Evolutionary conservation across 2,329 filamentous ascomycete species (phyloP), one percentile per base, ranked within the genome.

Genomic region (Bipolaris gigantea): DNA sequence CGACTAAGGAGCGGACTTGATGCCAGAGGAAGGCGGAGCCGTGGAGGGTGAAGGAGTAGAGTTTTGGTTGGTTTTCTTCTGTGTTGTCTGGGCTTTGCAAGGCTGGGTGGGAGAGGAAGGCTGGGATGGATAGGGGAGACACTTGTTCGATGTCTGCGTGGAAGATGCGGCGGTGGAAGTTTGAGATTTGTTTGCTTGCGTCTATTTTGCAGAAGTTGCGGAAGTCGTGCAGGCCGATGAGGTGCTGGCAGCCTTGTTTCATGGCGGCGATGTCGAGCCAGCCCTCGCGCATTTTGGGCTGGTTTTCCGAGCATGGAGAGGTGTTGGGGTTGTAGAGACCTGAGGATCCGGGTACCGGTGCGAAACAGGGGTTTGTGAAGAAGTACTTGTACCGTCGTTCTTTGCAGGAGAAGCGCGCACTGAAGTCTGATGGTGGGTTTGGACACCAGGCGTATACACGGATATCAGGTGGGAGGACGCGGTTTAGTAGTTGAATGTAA

Each of bases 11-110:
- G 21, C 94, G 87, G 63, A 99, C 95, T 77, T 99, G 94, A 76
- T 99, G 94, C 94, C 94, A 99, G 42, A 99, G 78, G 75, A 99
- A 99, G 1, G 92, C 94, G 7, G 89, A 92, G 18, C 94, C 94
- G 63, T 92, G 86, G 36, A 99, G 86, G 53, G 88, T 87, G 75
- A 99, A 95, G 57, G 88, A 87, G 77, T 95, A 97, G 13, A 97
- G 83, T 68, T 90, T 89, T 3, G 80, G 76, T 39, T 59, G 53
- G 18, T 55, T 40, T n/a, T 23, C 39, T 3, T 38, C 25, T 18
- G 33, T 35, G 4, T 44, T n/a, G 10, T 19, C 25, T 18, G 33
- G 38, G 3, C 46, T n/a, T 2, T 62, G 57, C 1, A 73, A 53
- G 2, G 65, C 60, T 62, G 69, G 19, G 38, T 73, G 68, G 0